These are phyloP conservation scores for Rhynchospora tenuis DNA, from an alignment of 176 grass and related monocot genomes.

Conservation along the genomic window DNA sequence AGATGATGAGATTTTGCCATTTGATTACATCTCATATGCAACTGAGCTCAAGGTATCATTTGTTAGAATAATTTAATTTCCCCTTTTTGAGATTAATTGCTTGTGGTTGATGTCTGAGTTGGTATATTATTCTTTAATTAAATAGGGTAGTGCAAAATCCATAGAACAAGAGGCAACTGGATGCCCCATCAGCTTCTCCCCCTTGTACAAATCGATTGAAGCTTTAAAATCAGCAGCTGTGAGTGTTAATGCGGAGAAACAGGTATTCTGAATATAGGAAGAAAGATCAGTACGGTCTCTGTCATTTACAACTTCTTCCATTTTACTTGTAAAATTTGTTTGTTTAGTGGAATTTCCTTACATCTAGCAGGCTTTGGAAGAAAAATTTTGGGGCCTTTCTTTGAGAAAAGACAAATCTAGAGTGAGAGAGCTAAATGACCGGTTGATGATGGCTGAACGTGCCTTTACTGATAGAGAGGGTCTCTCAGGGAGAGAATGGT, in stretches of 20 bases:
- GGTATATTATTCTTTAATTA: slow-evolving; percentile 2
- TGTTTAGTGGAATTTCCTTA: not conserved
- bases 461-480: slow-evolving; percentile 74
- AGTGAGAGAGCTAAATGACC: slow-evolving; percentile 61
- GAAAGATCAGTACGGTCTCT: not conserved
- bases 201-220: slow-evolving; percentile 60
- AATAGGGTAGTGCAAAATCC: slow-evolving; percentile 33
- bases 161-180: slow-evolving; percentile 36
- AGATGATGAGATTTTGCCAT: slow-evolving; percentile 61
- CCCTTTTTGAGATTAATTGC: not conserved
- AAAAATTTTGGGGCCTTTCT: slow-evolving; percentile 25
- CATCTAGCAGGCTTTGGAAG: slow-evolving; percentile 43
- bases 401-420: slow-evolving; percentile 49
- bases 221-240: slow-evolving; percentile 35
- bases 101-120: not conserved
- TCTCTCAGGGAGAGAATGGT: slow-evolving; percentile 52
- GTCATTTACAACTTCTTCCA: not conserved
- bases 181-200: slow-evolving; percentile 47
- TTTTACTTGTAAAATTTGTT: not conserved
- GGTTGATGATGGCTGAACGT: slow-evolving; percentile 73
- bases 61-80: not conserved
- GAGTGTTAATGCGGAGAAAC: slow-evolving; percentile 42
- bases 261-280: slow-evolving; percentile 33
- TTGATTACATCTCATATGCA: slow-evolving; percentile 58
- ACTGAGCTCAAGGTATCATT: slow-evolving; percentile 54